Conservation (phyloP, 352 stramenopile genomes). For the Bremia lactucae region DNA sequence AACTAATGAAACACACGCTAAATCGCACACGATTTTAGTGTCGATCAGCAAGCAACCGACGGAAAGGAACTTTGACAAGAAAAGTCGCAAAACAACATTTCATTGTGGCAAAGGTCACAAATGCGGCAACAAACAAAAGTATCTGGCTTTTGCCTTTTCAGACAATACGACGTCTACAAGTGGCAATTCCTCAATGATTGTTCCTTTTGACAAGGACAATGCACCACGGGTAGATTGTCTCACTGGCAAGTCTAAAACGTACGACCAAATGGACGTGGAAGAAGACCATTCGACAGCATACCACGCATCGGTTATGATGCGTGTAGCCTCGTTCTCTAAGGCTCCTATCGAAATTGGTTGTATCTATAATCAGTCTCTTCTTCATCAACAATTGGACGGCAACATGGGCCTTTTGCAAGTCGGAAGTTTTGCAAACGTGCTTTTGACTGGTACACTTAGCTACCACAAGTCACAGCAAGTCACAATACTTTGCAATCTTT, state of each 20-base stretch:
- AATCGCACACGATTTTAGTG: conserved; percentile 62
- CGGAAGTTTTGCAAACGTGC: conserved; percentile 27
- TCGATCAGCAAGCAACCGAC: conserved; percentile 45
- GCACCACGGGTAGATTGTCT: conserved; percentile 23
- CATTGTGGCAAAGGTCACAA: conserved; percentile 82
- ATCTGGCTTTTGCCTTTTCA: conserved; percentile 59
- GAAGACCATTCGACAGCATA: conserved; percentile 88
- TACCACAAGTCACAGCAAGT: conserved; percentile 22
- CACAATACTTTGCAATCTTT: conserved; percentile 35
- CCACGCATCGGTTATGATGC: conserved; percentile 76
- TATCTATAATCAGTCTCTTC: conserved; percentile 88
- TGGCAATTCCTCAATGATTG: conserved; percentile 28
- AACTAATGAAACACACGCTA: no score
- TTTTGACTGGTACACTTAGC: conserved; percentile 40
- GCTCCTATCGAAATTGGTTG: conserved; percentile 88
- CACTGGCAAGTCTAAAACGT: conserved; percentile 67
- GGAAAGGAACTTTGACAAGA: conserved; percentile 93
- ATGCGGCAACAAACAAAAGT: conserved; percentile 82
- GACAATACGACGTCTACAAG: conserved; percentile 34
- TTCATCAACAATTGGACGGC: conserved; percentile 87
- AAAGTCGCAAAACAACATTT: conserved; percentile 93
- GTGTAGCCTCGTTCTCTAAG: conserved; percentile 27
- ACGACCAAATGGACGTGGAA: conserved; percentile 90
- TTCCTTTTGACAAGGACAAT: conserved; percentile 11
- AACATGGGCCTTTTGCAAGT: conserved; percentile 93